These are phyloP conservation scores for Cornus kousa DNA, from an alignment of 148 eudicot species.

Conservation along the genomic window DNA sequence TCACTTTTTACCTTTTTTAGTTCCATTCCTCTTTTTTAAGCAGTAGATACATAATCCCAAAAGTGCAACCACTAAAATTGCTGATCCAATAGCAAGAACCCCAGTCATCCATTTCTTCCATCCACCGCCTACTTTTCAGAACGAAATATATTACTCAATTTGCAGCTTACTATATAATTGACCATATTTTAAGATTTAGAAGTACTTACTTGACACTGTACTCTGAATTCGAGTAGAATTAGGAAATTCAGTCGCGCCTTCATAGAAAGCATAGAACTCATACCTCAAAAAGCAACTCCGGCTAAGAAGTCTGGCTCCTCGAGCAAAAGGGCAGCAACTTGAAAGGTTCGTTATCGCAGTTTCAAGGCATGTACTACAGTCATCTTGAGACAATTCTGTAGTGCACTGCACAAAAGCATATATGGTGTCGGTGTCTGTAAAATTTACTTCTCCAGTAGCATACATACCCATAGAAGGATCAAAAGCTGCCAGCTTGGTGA, in stretches of 20 bases:
- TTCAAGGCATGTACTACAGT: constrained; percentile 36
- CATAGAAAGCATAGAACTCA: constrained; percentile 17
- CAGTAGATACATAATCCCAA: constrained; percentile 2
- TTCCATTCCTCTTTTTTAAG: not conserved
- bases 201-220: not conserved
- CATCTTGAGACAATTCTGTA: constrained; percentile 31
- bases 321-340: constrained; percentile 8
- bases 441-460: constrained; percentile 12
- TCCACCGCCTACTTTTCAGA: not conserved
- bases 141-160: not conserved
- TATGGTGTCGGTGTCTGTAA: constrained; percentile 1
- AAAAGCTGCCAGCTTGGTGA: constrained; percentile 16
- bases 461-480: constrained; percentile 15
- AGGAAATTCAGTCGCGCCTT: not conserved
- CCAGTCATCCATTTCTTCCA: not conserved
- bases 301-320: constrained; percentile 27
- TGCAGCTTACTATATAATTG: not conserved
- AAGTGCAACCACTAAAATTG: constrained; percentile 5
- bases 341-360: constrained; percentile 20
- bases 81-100: constrained; percentile 11
- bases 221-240: not conserved
- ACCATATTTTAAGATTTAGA: not conserved
- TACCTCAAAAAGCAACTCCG: constrained; percentile 40
- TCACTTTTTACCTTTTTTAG: not conserved
- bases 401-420: constrained; percentile 52